Base-by-base conservation (phyloP, 169 alveolate species). In the Amoebophrya sp. region DNA sequence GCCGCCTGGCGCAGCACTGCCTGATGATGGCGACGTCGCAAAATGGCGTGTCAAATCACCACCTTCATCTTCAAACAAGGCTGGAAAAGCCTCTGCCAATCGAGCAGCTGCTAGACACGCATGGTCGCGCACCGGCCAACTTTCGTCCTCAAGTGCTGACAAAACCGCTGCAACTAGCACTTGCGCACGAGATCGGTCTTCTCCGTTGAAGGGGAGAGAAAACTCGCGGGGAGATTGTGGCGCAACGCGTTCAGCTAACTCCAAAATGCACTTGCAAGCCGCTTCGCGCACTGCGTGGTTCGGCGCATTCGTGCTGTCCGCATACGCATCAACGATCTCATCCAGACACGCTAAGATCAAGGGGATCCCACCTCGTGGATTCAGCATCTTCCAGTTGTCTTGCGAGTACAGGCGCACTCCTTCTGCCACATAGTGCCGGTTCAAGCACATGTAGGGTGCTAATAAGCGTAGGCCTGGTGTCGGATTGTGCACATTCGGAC, bases 221-320 rank as follows among this genome's bases (percentile, higher is more conserved):
- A 12, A 47, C 65, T 47, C 18, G 65, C 65, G 18, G 65, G 65
- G 65, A n/a, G n/a, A n/a, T n/a, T n/a, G n/a, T n/a, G 18, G 29
- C 65, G 65, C 65, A 12, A 65, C 83, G 39, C 83, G 83, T 6
- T 65, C 83, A 29, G 83, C 83, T 36, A 65, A 36, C 33, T 65
- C 83, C 36, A 65, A 26, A 0, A 65, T 65, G 26, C 83, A 65
- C 26, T 65, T 65, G 83, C 83, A 65, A 6, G 83, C 83, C 83
- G 83, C 83, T 26, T 65, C 83, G 18, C 83, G 83, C 33, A 65
- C 83, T 10, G 83, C 83, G 83, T 65, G 83, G 83, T 65, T 65
- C 33, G 83, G 83, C 83, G 83, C 83, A 36, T 65, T 65, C 83
- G 83, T 65, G 36, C 38, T 26, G 83, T 65, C 83, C 38, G 39